Evolutionary conservation across 2,329 filamentous ascomycete genomes (phyloP).

Genomic region (Trichothecium roseum): DNA sequence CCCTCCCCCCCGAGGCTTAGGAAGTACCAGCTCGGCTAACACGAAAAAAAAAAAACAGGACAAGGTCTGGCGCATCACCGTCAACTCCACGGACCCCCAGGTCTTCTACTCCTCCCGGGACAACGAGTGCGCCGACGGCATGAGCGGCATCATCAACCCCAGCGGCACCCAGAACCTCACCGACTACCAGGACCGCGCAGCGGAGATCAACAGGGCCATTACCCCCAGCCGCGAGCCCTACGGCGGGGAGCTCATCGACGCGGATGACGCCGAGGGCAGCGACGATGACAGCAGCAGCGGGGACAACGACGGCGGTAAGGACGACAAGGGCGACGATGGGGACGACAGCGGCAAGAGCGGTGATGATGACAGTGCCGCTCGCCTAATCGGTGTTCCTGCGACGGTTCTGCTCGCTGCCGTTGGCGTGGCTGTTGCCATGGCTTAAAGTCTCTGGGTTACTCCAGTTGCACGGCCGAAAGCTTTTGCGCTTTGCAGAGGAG

Average conservation of each 20-base stretch:
- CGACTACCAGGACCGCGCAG: constrained; percentile 19
- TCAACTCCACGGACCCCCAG: constrained; percentile 20
- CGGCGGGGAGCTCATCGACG: constrained; percentile 18
- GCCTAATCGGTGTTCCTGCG: constrained; percentile 4
- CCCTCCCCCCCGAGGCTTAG: too few relatives aligned
- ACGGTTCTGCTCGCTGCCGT: constrained; percentile 5
- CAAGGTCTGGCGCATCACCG: constrained; percentile 22
- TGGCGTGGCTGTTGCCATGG: constrained; percentile 8
- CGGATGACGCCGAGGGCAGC: constrained; percentile 9
- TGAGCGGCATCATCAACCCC: constrained; percentile 29
- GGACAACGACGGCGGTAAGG: constrained; percentile 1
- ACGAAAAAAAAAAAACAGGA: constrained; percentile 11
- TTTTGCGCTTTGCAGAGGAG: neutral
- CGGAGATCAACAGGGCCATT: constrained; percentile 13
- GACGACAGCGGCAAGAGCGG: constrained; percentile 1
- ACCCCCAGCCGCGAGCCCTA: constrained; percentile 13
- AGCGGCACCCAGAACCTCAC: constrained; percentile 16
- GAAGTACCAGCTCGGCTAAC: too few relatives aligned
- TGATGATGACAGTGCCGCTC: constrained; percentile 5
- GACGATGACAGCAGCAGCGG: constrained; percentile 6
- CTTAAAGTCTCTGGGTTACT: constrained; percentile 1
- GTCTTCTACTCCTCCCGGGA: constrained; percentile 28
- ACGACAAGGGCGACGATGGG: constrained; percentile 1
- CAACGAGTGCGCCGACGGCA: constrained; percentile 24
- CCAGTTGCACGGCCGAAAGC: too few relatives aligned